Base-by-base conservation (phyloP, 768 basidiomycete genomes). In the Kwoniella pini region DNA sequence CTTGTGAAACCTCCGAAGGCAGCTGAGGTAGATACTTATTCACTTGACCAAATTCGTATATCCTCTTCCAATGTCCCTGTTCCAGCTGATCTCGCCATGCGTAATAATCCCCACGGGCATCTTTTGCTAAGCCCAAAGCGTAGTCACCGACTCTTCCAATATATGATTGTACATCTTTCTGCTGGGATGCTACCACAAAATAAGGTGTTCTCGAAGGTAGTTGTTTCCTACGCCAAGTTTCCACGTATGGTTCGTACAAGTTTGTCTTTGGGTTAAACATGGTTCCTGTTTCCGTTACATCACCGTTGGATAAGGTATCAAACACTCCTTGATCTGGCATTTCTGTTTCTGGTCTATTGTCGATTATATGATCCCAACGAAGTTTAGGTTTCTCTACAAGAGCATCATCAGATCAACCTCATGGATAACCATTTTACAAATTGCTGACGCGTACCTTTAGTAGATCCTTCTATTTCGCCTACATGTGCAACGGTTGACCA, bases 301-400 rank as follows among this genome's bases (percentile, higher is more conserved):
- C 62, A 2, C 67, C 69, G 36, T 65, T 66, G 26, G 60, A 46
- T 3, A 71, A 52, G 9, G 57, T 64, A 7, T 24, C 31, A 53
- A 68, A 71, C 13, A 33, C 30, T 7, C 69, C 69, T 51, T 71
- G 48, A 38, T 71, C 69, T 1, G 63, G 63, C 33, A 71, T 43
- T 4, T 27, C 38, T 19, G 64, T 53, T 1, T 64, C 60, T n/a
- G 63, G 63, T 19, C 67, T 59, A 11, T 56, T 62, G 54, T 68
- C 60, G 57, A 68, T 62, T 22, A 68, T 57, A 42, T 62, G 67
- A 36, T 65, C 60, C 67, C 67, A 68, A 33, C 55, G 54, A 11
- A 65, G 56, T 19, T 43, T 59, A 19, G 67, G 67, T 22, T 68
- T 53, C 26, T 65, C 67, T 68, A 45, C 43, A 44, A 19, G 17